Conservation (phyloP, 1,284 basidiomycete species). For the Thecaphora thlaspeos region DNA sequence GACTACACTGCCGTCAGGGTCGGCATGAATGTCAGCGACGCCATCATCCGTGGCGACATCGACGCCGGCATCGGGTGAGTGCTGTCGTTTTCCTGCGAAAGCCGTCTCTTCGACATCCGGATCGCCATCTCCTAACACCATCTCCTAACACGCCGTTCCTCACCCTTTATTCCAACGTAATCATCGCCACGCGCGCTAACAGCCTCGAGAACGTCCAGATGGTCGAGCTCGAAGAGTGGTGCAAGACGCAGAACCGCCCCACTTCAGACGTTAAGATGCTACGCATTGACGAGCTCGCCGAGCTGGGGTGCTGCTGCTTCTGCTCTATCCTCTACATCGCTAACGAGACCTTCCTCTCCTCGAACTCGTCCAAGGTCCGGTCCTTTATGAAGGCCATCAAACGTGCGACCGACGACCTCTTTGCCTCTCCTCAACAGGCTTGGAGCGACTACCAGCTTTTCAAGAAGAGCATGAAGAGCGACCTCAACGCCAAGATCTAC, state of each 20-base stretch:
- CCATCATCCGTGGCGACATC: constrained; percentile 58
- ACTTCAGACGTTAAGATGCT: constrained; percentile 59
- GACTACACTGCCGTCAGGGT: constrained; percentile 59
- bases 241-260: constrained; percentile 54
- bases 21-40: constrained; percentile 59
- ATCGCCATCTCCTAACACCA: no score
- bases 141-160: no score
- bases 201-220: constrained; percentile 58
- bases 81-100: no score
- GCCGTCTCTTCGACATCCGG: no score
- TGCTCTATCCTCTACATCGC: constrained; percentile 55
- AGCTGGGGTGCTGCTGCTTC: constrained; percentile 59
- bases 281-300: constrained; percentile 57
- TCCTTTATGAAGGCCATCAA: constrained; percentile 60
- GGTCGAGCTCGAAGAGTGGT: constrained; percentile 59
- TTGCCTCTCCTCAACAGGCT: constrained; percentile 51
- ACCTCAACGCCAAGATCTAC: constrained; percentile 50
- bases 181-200: no score
- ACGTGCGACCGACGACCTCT: constrained; percentile 57
- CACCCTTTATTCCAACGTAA: no score
- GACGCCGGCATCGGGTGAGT: constrained; percentile 55
- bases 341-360: constrained; percentile 49
- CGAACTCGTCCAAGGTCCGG: constrained; percentile 41
- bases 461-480: constrained; percentile 57
- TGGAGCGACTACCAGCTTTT: constrained; percentile 57